Percentiles rank a stretch among this genome's conserved stretches.
phyloP scores from a whole-genome alignment of 495 filamentous ascomycete species.

The Chaetomium tenue region DNA sequence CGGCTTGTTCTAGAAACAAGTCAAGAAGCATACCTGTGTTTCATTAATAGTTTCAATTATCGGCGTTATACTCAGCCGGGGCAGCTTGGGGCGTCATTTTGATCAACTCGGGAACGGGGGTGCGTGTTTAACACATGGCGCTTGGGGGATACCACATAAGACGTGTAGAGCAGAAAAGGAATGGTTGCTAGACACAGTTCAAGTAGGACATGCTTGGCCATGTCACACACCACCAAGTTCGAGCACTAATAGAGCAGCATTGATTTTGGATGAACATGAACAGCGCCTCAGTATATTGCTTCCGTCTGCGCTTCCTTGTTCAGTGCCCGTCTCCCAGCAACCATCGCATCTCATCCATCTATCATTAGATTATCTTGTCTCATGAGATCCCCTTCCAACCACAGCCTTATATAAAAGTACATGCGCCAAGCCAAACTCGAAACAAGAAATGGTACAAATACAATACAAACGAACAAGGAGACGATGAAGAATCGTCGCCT shows the following conservation, averaged over 20 bases:
- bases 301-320: neutral
- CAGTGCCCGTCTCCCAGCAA: too few relatives aligned
- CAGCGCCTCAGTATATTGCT: neutral
- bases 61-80: slow-evolving; percentile 6
- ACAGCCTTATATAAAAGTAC: neutral
- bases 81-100: slow-evolving; percentile 7
- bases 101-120: slow-evolving; percentile 28
- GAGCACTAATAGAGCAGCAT: neutral
- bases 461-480: slow-evolving; percentile 15
- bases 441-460: slow-evolving; percentile 4
- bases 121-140: slow-evolving; percentile 37
- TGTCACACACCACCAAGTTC: neutral
- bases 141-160: slow-evolving; percentile 15
- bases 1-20: slow-evolving; percentile 71
- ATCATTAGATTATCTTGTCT: slow-evolving; percentile 11
- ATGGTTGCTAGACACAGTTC: neutral
- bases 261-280: neutral
- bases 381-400: neutral
- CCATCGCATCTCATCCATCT: slow-evolving; percentile 9
- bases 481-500: slow-evolving; percentile 5
- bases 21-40: neutral
- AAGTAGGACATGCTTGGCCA: neutral
- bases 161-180: slow-evolving; percentile 1
- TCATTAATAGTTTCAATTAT: neutral
- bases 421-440: slow-evolving; percentile 4